Base-by-base conservation (phyloP, 805 yeast genomes). In the Kuraishia piskuri region DNA sequence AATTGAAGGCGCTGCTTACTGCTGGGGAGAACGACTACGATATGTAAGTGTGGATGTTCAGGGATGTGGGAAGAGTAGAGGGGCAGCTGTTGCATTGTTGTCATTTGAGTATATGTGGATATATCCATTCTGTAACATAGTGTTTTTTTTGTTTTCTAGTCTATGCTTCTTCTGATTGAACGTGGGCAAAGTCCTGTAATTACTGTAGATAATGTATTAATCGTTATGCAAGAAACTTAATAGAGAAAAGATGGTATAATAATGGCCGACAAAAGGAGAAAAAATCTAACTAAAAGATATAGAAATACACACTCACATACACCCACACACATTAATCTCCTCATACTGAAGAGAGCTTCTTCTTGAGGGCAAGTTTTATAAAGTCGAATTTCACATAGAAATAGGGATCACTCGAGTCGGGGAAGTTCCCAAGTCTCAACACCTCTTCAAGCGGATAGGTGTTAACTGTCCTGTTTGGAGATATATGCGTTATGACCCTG, bases 401-500 rank as follows among this genome's bases (percentile, higher is more conserved):
- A 54, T 67, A 70, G 47, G 68, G 68, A 53, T 74, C 78, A 50
- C 81, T 78, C 58, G 76, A 69, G 45, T 69, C 72, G 48, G 57
- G 58, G 50, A 68, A 68, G 53, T 67, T 66, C 7, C 80, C 80
- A 47, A 70, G 66, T 55, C 72, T 74, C 63, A 83, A 58, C 9
- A 77, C 74, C 50, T 75, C 75, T 21, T 72, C 71, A 53, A 80
- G 63, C 37, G 85, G 83, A 58, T 79, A 80, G 2, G 92, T 85
- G 64, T 82, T 83, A 53, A 87, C 83, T 53, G 80, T 80, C 63
- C 89, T 81, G 54, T 79, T 77, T 44, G 94, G 91, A 2, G 91
- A 88, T 52, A 92, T 84, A 61, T 90, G 90, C 24, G 95, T 88
- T 20, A 92, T 77, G 48, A 82, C 81, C 56, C 79, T 76, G 22